Evolutionary conservation across 805 yeast genomes (phyloP).

Genomic region (Clavispora phyllophila): DNA sequence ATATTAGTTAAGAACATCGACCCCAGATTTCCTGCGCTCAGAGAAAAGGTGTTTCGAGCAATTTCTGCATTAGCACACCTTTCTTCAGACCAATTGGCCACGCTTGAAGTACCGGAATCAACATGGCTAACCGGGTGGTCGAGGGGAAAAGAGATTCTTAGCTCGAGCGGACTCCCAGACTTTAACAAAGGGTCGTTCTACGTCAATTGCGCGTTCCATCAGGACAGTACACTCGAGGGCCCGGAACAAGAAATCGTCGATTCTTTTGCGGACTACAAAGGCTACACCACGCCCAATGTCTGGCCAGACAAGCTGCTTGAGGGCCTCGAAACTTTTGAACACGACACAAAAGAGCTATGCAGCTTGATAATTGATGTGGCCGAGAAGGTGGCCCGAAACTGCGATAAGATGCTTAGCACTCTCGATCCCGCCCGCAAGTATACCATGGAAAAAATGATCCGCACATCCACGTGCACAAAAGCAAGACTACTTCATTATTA

Average conservation of each 20-base stretch:
- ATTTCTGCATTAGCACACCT: constrained; percentile 41
- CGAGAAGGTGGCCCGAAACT: constrained; percentile 45
- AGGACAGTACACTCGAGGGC: constrained; percentile 40
- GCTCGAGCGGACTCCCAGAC: constrained; percentile 40
- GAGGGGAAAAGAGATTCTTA: constrained; percentile 48
- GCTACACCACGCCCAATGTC: constrained; percentile 46
- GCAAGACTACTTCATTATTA: constrained; percentile 55
- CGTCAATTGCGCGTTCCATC: constrained; percentile 53
- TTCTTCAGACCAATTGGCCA: constrained; percentile 25
- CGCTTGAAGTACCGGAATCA: constrained; percentile 45
- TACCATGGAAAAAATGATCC: constrained; percentile 43
- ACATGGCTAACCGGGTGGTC: constrained; percentile 60
- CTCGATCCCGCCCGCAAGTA: constrained; percentile 21
- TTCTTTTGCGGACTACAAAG: constrained; percentile 29
- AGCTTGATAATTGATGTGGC: constrained; percentile 46
- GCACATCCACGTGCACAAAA: constrained; percentile 48
- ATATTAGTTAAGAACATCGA: constrained; percentile 45
- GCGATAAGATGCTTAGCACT: constrained; percentile 41
- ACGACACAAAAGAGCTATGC: constrained; percentile 34
- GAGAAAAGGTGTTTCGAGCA: constrained; percentile 38
- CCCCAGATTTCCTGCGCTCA: constrained; percentile 27
- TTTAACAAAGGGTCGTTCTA: constrained; percentile 52
- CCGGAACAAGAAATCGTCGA: constrained; percentile 33
- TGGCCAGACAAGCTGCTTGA: constrained; percentile 39
- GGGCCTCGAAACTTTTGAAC: constrained; percentile 30